A percentile compares a stretch with the other conserved stretches of the same genome.
phyloP scores from a whole-genome alignment of 495 filamentous ascomycete species.

The Clavariopsis aquatica region DNA sequence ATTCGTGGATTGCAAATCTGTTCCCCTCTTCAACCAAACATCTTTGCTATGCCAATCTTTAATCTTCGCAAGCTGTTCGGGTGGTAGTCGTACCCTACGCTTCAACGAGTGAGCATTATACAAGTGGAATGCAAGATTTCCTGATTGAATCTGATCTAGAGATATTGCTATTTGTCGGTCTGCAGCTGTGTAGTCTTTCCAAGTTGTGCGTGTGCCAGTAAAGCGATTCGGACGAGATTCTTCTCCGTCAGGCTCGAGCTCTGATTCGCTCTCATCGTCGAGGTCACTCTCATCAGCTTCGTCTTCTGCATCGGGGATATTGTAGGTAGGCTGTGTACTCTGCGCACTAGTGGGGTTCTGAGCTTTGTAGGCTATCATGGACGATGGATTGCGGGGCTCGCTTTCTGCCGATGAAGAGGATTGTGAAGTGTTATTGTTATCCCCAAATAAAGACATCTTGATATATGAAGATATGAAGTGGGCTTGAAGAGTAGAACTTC shows the following conservation, averaged over 20 bases:
- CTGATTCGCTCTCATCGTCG: not conserved
- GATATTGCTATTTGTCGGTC: constrained; percentile 61
- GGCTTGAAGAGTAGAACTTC: not conserved
- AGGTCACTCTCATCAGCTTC: not conserved
- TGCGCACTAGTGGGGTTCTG: not conserved
- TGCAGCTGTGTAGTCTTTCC: constrained; percentile 57
- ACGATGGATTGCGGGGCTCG: not conserved
- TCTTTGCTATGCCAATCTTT: constrained; percentile 43
- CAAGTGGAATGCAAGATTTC: constrained; percentile 72
- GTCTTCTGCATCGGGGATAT: not conserved
- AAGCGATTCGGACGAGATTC: constrained; percentile 55
- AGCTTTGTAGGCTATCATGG: not conserved
- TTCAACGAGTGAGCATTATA: constrained; percentile 72
- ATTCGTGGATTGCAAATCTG: constrained; percentile 22
- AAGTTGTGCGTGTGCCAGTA: constrained; percentile 58
- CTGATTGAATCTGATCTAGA: constrained; percentile 57
- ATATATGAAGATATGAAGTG: constrained; percentile 15
- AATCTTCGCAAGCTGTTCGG: constrained; percentile 28
- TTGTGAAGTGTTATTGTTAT: not conserved
- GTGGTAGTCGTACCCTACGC: constrained; percentile 43
- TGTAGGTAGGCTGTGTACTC: not conserved
- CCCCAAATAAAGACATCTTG: constrained; percentile 34
- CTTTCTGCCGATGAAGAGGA: not conserved
- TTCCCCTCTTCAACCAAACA: constrained; percentile 39
- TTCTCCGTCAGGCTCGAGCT: constrained; percentile 8